Base-by-base conservation (phyloP, 192 early-diverging fungal genomes). In the Entomortierella parvispora region DNA sequence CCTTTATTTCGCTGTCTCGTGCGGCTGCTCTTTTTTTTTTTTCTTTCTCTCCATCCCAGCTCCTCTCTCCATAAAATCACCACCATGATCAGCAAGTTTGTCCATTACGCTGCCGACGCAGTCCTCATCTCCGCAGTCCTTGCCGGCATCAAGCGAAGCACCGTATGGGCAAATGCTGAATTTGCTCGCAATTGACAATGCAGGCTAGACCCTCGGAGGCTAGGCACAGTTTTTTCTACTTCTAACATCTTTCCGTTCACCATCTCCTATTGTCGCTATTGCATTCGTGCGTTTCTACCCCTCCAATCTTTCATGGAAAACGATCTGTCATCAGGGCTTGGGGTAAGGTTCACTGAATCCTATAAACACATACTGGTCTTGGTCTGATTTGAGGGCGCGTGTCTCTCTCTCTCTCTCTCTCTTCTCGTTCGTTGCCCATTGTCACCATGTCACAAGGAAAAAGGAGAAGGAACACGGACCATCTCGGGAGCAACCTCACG, bases 101-200 rank as follows among this genome's bases (percentile, higher is more conserved):
- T 82, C 49, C 87, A 89, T 63, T 64, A 80, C 64, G 80, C 86
- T 6, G 81, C 81, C 57, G 84, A 90, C 58, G 87, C 85, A 20
- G 68, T 88, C 25, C 71, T 90, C n/a, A 69, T 90, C 20, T 86
- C 85, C 15, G 82, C 87, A 20, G 86, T 87, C 33, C 78, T 87
- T 22, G 85, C 84, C 49, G 88, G 88, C 37, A 85, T 85, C 74
- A 87, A 86, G 62, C 79, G 85, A 40, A 84, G 79, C 29, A 83
- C 84, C 32, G 87, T 84, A 60, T 64, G 83, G 37, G 37, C 37
- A 40, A 40, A 40, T 5, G 12, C n/a, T n/a, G n/a, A n/a, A n/a
- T n/a, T n/a, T n/a, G n/a, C n/a, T n/a, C n/a, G n/a, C n/a, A n/a
- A n/a, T n/a, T n/a, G n/a, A n/a, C n/a, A n/a, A n/a, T n/a, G n/a